Base-by-base conservation (phyloP, 2,329 filamentous ascomycete species). In the Clarireedia sp. region DNA sequence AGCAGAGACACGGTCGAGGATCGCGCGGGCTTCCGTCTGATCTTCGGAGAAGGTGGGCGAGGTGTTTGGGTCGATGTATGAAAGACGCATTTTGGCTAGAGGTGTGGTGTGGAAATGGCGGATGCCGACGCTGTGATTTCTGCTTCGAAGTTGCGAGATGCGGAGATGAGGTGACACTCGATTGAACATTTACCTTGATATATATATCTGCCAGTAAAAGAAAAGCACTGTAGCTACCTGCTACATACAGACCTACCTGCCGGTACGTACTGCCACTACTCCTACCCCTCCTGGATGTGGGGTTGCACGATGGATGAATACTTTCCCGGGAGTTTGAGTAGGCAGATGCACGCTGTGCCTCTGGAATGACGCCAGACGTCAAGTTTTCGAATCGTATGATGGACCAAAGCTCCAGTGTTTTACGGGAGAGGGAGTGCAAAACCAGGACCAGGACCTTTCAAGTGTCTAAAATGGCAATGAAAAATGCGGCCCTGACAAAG, bases 1-100 rank as follows among this genome's bases (percentile, higher is more conserved):
- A 36, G 78, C 82, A 9, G 74, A 72, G 64, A 90, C 82, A 63
- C 85, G 84, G 49, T 74, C 63, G 61, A 87, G 78, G 65, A 89
- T 82, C 36, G 75, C 79, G 1, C 72, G 72, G 5, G 83, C 76
- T 45, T 78, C 73, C 2, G 71, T 60, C 23, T 44, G 12, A 4
- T 19, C n/a, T 19, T 70, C 69, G 16, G 72, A 62, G 75, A 70
- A 12, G 72, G 70, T 3, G 74, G 79, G 40, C 77, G 78, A 70
- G 78, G 73, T 63, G 77, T 64, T 44, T 10, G 58, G 47, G 41
- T 65, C 58, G 57, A 79, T 74, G 76, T 89, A 88, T 41, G 84
- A 82, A 63, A 88, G 73, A 68, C 83, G 83, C 85, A 88, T 89
- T 49, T 48, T 59, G 51, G 54, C 26, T 23, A 54, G 60, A 57